phyloP scores from a whole-genome alignment of 495 filamentous ascomycete species.

The Penicillium angulare region DNA sequence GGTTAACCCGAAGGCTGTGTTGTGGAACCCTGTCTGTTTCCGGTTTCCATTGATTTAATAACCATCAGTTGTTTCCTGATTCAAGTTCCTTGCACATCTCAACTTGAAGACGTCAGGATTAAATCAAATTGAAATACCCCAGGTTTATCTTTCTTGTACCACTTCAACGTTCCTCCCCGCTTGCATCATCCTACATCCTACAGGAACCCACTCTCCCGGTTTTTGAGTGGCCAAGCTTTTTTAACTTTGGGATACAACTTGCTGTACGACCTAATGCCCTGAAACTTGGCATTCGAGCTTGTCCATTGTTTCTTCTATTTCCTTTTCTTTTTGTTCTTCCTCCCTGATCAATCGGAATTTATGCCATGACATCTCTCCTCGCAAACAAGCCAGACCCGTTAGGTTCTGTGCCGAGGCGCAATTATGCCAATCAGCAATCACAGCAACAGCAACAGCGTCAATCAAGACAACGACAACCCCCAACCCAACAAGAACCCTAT shows the following conservation, averaged over 20 bases:
- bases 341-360: too few relatives aligned
- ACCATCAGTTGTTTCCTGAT: too few relatives aligned
- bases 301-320: background rate
- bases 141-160: background rate
- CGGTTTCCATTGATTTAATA: too few relatives aligned
- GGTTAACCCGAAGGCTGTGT: slow-evolving; percentile 38
- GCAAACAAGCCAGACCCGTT: slow-evolving; percentile 7
- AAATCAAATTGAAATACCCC: too few relatives aligned
- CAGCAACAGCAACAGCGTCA: background rate
- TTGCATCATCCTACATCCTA: background rate
- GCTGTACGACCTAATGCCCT: background rate
- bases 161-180: background rate
- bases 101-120: too few relatives aligned
- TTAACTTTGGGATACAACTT: background rate
- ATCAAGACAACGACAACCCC: background rate
- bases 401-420: background rate
- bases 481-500: slow-evolving; percentile 12
- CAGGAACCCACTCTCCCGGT: background rate
- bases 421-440: background rate
- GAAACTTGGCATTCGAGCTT: background rate
- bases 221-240: background rate
- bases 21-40: slow-evolving; percentile 30
- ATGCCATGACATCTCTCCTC: slow-evolving; percentile 9
- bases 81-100: too few relatives aligned
- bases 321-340: too few relatives aligned